Percentiles rank a stretch among this genome's conserved stretches.
Conservation (phyloP, 1,284 basidiomycete genomes). For the Sanghuangporus baumii region DNA sequence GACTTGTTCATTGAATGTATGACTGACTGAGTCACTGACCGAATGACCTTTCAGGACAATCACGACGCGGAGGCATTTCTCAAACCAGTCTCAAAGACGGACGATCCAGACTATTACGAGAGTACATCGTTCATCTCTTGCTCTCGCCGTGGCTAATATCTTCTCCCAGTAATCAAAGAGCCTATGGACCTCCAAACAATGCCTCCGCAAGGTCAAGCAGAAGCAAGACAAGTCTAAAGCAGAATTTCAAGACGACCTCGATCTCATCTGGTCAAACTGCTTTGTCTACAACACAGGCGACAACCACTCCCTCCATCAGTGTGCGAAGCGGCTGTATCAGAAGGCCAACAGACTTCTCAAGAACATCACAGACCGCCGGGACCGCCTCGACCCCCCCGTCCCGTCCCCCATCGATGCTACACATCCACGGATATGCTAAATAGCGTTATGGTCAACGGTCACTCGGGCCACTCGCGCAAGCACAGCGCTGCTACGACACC, state of each 20-base stretch:
- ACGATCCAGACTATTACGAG: conserved; percentile 87
- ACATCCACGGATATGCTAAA: conserved; percentile 38
- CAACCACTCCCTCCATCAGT: conserved; percentile 76
- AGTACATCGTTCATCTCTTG: conserved; percentile 40
- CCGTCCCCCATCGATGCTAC: conserved; percentile 44
- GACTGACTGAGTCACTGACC: neutral
- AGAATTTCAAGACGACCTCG: conserved; percentile 90
- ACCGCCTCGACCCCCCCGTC: conserved; percentile 62
- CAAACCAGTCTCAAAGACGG: conserved; percentile 81
- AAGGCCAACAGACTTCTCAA: conserved; percentile 82
- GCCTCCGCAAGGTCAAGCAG: conserved; percentile 85
- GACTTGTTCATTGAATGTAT: neutral
- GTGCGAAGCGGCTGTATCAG: conserved; percentile 67
- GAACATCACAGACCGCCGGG: conserved; percentile 85
- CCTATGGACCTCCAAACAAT: conserved; percentile 96
- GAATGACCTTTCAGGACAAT: conserved; percentile 54
- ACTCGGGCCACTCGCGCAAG: conserved; percentile 24
- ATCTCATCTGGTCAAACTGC: conserved; percentile 97
- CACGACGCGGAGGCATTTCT: conserved; percentile 86
- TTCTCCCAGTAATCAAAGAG: conserved; percentile 66
- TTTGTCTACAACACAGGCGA: conserved; percentile 87
- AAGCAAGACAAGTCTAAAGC: conserved; percentile 91
- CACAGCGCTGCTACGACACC: conserved; percentile 18
- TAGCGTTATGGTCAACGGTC: conserved; percentile 30
- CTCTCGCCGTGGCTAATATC: neutral